phyloP scores from a whole-genome alignment of 768 basidiomycete genomes.

The Kwoniella botswanensis region DNA sequence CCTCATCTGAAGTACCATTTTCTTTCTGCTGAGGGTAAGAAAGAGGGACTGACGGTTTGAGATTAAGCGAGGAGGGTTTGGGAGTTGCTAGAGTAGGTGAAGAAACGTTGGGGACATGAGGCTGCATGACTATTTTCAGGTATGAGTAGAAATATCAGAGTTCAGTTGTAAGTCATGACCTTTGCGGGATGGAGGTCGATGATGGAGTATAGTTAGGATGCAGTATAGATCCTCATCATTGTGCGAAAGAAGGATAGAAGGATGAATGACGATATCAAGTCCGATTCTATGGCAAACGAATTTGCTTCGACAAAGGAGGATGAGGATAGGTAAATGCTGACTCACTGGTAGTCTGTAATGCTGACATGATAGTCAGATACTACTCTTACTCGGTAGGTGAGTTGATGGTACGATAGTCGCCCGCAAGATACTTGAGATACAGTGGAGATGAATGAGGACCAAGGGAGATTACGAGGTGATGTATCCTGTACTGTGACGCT shows the following conservation, averaged over 20 bases:
- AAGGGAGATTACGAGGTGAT: neutral
- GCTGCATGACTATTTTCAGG: conserved; percentile 16
- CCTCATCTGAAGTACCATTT: neutral
- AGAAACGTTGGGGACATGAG: conserved; percentile 14
- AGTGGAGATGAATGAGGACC: neutral
- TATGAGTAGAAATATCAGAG: neutral
- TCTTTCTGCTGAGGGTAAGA: neutral
- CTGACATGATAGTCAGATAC: conserved; percentile 15
- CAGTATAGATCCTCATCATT: no score
- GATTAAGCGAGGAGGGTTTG: conserved; percentile 11
- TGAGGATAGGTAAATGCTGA: neutral
- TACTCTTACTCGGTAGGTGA: neutral
- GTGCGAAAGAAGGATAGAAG: neutral
- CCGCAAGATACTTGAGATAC: no score
- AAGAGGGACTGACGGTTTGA: conserved; percentile 1
- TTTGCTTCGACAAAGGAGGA: neutral
- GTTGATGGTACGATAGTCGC: no score
- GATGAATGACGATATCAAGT: neutral
- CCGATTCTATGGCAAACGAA: neutral
- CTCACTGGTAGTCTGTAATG: conserved; percentile 19
- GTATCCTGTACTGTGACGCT: neutral
- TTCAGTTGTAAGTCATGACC: neutral
- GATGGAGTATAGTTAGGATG: no score
- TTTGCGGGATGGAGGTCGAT: no score
- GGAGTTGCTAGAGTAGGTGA: conserved; percentile 25